Conservation (phyloP, 345 rosid genomes). For the Turnera subulata region DNA sequence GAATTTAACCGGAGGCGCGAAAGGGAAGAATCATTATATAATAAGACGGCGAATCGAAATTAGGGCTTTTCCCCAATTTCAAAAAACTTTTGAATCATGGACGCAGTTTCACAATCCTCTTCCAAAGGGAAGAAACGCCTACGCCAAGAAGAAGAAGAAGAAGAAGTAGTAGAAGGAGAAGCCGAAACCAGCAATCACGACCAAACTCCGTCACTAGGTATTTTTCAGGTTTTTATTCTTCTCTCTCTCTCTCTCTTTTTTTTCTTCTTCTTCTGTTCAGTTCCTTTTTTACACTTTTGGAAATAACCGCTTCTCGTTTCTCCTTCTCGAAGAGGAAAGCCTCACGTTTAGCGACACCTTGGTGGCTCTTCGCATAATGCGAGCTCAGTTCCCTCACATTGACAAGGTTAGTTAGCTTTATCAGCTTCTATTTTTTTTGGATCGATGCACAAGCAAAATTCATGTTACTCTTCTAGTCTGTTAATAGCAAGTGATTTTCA, state of each 20-base stretch:
- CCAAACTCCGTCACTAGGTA: conserved; percentile 21
- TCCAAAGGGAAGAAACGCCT: conserved; percentile 10
- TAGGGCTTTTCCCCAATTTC: neutral
- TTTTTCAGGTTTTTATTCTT: neutral
- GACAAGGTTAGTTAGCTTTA: conserved; percentile 45
- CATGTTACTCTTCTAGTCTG: neutral
- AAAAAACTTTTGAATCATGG: neutral
- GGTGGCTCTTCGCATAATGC: conserved; percentile 84
- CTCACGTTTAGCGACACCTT: conserved; percentile 75
- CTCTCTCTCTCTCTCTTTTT: neutral
- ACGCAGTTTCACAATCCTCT: conserved; percentile 1
- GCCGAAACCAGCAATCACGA: conserved; percentile 23
- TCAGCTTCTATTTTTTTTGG: neutral
- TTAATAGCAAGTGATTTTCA: conserved; percentile 16
- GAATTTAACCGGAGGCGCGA: neutral
- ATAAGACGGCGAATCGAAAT: neutral
- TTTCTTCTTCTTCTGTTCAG: neutral
- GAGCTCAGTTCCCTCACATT: conserved; percentile 82
- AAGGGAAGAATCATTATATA: neutral
- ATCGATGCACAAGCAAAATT: too few relatives aligned
- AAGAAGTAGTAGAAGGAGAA: conserved; percentile 13
- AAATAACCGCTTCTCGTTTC: neutral
- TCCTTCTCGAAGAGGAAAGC: conserved; percentile 47
- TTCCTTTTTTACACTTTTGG: neutral
- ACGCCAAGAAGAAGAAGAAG: conserved; percentile 6